Conservation (phyloP, 805 yeast species). For the Cyberlindnera xishuangbannaensis region DNA sequence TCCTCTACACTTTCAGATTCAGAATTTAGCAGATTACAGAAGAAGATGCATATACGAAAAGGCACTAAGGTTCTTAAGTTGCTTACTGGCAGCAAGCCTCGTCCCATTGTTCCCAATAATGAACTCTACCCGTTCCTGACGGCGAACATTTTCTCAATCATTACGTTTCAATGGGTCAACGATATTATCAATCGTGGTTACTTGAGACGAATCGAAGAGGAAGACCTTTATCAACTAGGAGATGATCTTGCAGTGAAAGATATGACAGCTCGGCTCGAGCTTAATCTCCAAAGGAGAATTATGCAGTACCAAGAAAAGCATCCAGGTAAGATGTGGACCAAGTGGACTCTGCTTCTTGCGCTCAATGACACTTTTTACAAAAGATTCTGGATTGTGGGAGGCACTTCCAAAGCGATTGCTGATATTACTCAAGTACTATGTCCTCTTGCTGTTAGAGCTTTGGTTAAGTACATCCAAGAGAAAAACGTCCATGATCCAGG, state of each 20-base stretch:
- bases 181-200: slow-evolving; percentile 41
- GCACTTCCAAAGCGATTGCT: slow-evolving; percentile 24
- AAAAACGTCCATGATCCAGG: slow-evolving; percentile 38
- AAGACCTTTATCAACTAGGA: slow-evolving; percentile 45
- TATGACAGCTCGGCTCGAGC: slow-evolving; percentile 32
- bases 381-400: slow-evolving; percentile 30
- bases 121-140: slow-evolving; percentile 17
- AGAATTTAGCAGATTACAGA: slow-evolving; percentile 7
- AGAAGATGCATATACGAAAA: slow-evolving; percentile 15
- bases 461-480: slow-evolving; percentile 58
- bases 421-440: slow-evolving; percentile 42
- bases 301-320: slow-evolving; percentile 22
- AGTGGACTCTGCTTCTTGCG: slow-evolving; percentile 27
- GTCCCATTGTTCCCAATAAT: slow-evolving; percentile 17
- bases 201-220: slow-evolving; percentile 51
- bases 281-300: slow-evolving; percentile 25
- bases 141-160: slow-evolving; percentile 15
- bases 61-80: slow-evolving; percentile 12
- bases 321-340: slow-evolving; percentile 17
- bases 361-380: slow-evolving; percentile 30
- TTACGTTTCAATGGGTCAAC: slow-evolving; percentile 21
- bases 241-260: slow-evolving; percentile 30
- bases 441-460: slow-evolving; percentile 59
- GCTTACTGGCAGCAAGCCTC: slow-evolving; percentile 14
- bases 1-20: slow-evolving; percentile 1